A percentile compares a stretch with the other conserved stretches of the same genome.
phyloP scores from a whole-genome alignment of 2,329 filamentous ascomycete species.

The Cordyceps tenuipes region DNA sequence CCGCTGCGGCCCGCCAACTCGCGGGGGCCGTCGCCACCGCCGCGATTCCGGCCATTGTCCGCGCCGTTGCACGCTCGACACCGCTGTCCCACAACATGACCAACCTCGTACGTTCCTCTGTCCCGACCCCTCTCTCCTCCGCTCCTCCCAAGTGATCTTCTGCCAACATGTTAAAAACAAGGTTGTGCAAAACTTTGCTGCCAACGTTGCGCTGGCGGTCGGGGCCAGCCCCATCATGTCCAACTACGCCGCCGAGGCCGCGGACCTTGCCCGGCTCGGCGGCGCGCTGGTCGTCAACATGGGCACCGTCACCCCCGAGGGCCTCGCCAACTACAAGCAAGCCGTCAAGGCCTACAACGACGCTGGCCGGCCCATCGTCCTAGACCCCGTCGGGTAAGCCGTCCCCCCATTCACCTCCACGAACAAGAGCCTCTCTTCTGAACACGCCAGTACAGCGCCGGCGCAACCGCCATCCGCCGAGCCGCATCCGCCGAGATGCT shows the following conservation, averaged over 20 bases:
- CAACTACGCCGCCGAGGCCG: slow-evolving; percentile 73
- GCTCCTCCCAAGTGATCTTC: background rate
- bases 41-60: slow-evolving; percentile 42
- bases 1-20: slow-evolving; percentile 53
- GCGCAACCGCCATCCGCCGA: slow-evolving; percentile 68
- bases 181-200: slow-evolving; percentile 88
- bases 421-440: too few relatives aligned
- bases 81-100: slow-evolving; percentile 96
- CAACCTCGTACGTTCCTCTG: slow-evolving; percentile 52
- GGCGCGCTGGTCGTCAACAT: slow-evolving; percentile 87
- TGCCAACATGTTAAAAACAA: background rate
- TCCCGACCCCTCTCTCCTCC: background rate
- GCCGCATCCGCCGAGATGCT: slow-evolving; percentile 65
- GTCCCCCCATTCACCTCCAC: too few relatives aligned
- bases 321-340: slow-evolving; percentile 60
- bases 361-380: slow-evolving; percentile 64
- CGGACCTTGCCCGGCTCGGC: slow-evolving; percentile 67
- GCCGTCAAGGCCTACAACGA: slow-evolving; percentile 77
- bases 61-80: slow-evolving; percentile 50
- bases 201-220: slow-evolving; percentile 77
- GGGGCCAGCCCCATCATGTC: slow-evolving; percentile 94
- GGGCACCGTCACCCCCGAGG: slow-evolving; percentile 78
- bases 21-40: slow-evolving; percentile 39
- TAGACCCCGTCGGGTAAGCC: slow-evolving; percentile 76
- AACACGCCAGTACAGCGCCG: slow-evolving; percentile 51